phyloP scores from a whole-genome alignment of 768 basidiomycete genomes.

The Tylopilus sp. region DNA sequence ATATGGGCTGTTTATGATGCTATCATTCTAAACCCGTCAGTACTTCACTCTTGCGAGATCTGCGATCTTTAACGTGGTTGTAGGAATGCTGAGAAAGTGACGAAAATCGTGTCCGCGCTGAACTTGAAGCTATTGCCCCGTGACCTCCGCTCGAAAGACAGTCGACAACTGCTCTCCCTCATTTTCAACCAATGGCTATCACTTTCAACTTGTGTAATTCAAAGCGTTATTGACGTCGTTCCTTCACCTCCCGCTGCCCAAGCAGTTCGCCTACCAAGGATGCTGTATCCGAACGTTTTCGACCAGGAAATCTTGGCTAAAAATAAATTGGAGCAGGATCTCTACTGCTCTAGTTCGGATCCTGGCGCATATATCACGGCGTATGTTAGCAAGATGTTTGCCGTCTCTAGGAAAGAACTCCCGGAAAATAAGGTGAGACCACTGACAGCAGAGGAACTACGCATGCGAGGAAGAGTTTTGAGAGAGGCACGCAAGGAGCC shows the following conservation, averaged over 20 bases:
- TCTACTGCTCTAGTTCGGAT: conserved; percentile 67
- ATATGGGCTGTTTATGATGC: conserved; percentile 97
- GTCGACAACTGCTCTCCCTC: conserved; percentile 73
- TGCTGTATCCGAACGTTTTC: conserved; percentile 81
- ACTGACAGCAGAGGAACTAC: conserved; percentile 82
- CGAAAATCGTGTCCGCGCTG: conserved; percentile 82
- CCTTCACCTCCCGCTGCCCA: conserved; percentile 86
- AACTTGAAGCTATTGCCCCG: conserved; percentile 81
- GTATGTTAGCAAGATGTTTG: conserved; percentile 99
- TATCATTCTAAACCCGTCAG: conserved; percentile 84
- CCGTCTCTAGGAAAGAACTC: conserved; percentile 72
- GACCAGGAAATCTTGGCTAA: conserved; percentile 58
- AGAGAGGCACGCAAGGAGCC: conserved; percentile 40
- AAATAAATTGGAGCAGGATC: conserved; percentile 78
- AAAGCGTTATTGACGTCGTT: conserved; percentile 89
- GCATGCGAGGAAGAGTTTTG: conserved; percentile 55
- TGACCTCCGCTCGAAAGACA: conserved; percentile 90
- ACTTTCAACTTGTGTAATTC: conserved; percentile 88
- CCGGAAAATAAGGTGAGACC: conserved; percentile 81
- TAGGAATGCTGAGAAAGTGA: conserved; percentile 86
- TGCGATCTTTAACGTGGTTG: conserved; percentile 9
- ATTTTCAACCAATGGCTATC: conserved; percentile 97
- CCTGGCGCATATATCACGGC: conserved; percentile 65
- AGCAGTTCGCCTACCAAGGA: conserved; percentile 78
- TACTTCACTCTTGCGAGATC: conserved; percentile 16